Base-by-base conservation (phyloP, 2,329 filamentous ascomycete species). In the Hortaea sp. region DNA sequence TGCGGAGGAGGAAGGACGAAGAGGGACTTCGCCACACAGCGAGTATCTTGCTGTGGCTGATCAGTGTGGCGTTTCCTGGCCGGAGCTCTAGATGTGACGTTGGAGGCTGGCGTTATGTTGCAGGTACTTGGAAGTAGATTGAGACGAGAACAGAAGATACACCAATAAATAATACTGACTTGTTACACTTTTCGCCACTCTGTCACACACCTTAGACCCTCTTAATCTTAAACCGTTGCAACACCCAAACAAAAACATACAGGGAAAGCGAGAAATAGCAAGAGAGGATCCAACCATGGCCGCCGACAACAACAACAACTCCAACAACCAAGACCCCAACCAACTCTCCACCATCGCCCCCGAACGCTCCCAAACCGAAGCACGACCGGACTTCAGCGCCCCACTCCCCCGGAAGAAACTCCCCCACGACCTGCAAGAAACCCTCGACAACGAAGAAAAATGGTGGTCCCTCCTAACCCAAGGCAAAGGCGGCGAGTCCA, bases 401-500 rank as follows among this genome's bases (percentile, higher is more conserved):
- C 71, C 68, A 12, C 63, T 73, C n/a, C 65, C 73, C 40, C 66
- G 71, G 46, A 70, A 71, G 57, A 70, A 68, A 50, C 70, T 81
- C 10, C 72, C 76, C n/a, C 66, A 69, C 42, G 68, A 72, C 30
- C 63, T 81, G 2, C 77, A 80, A 62, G 69, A 72, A 32, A 71
- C 75, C 2, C 66, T 81, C 6, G 74, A 81, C 53, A 67, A 68
- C 45, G 74, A 94, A 7, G 84, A 87, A 30, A 81, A 79, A 57
- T 81, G 88, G 58, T 85, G 86, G 65, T 84, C 57, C 9, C 44
- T 53, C 39, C 47, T 63, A 48, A 52, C 52, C 29, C 78, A 86
- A 49, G 85, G 87, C 67, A 82, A 83, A 59, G 79, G 76, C 10
- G 76, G 81, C 47, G 84, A 94, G 57, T 85, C 88, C 5, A 95